A percentile compares a stretch with the other conserved stretches of the same genome.
Conservation (phyloP, 441 rosid species). For the Sinapis alba region DNA sequence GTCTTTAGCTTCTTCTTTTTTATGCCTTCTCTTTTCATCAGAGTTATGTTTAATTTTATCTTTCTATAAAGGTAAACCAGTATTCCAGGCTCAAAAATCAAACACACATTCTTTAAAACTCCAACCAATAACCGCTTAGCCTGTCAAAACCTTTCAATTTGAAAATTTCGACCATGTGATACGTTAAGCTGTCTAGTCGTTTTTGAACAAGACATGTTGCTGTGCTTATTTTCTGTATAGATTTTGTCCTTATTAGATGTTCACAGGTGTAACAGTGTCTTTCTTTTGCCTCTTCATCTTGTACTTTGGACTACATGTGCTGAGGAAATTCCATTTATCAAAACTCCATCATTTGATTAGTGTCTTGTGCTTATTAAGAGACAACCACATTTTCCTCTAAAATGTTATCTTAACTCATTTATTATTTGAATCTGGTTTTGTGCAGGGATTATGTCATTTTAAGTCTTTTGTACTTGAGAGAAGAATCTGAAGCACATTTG, state of each 20-base stretch:
- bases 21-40: conserved; percentile 9
- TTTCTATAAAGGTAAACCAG: no score
- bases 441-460: conserved; percentile 31
- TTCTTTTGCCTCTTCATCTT: conserved; percentile 33
- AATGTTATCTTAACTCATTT: conserved; percentile 18
- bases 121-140: conserved; percentile 24
- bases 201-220: conserved; percentile 30
- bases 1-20: conserved; percentile 32
- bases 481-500: conserved; percentile 32
- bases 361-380: conserved; percentile 21
- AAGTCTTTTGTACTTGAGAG: conserved; percentile 34
- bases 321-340: conserved; percentile 15
- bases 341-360: conserved; percentile 22
- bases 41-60: no score
- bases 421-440: conserved; percentile 21
- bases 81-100: no score
- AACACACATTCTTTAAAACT: neutral
- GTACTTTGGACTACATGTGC: conserved; percentile 25
- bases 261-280: conserved; percentile 44
- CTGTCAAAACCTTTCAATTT: conserved; percentile 37
- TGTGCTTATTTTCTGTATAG: conserved; percentile 26
- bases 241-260: conserved; percentile 42
- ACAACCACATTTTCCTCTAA: conserved; percentile 21
- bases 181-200: conserved; percentile 45
- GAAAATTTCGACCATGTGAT: conserved; percentile 32